Evolutionary conservation across 495 filamentous ascomycete genomes (phyloP), one percentile per base, ranked within the genome.

Genomic region (Hypoxylon crocopeplum): DNA sequence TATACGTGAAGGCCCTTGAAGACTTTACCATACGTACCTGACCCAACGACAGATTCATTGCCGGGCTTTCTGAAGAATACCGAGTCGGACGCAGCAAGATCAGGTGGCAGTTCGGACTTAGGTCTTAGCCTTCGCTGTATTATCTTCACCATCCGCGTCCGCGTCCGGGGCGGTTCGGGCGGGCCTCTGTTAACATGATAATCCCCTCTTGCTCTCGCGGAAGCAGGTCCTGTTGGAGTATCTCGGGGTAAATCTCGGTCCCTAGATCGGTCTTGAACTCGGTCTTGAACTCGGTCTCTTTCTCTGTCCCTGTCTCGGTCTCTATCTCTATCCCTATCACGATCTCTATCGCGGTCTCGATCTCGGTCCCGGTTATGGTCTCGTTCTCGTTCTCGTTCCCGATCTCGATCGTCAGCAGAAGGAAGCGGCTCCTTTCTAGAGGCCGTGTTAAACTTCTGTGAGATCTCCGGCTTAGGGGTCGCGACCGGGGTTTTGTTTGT

Each of bases 1-100:
- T 95, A 96, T 11, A 97, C 92, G 71, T 99, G 92, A 12, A 93
- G 81, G n/a, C 88, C 94, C 68, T 98, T 98, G 79, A 97, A 99
- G 5, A 99, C 94, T 70, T 99, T 98, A 33, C 93, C 94, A 69
- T 94, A 97, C 1, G 90, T 97, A 20, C 93, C 93, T 33, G 92
- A 94, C 24, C 93, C 93, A 7, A 97, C 86, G 2, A 97, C 91
- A 6, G 92, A 96, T 69, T 95, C 92, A 66, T 97, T 95, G 3
- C 93, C 93, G 0, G 93, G 92, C 66, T 96, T 96, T 55, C 92
- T 79, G 72, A 86, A 94, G 72, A 91, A 97, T 12, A 96, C 91
- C 2, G 92, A 96, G 38, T 91, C 88, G 1, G 91, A 92, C 2
- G 66, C 69, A 22, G 86, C 83, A 67, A 93, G 85, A 17, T 96